Conservation (phyloP, 495 filamentous ascomycete genomes). For the Xylaria grammica region DNA sequence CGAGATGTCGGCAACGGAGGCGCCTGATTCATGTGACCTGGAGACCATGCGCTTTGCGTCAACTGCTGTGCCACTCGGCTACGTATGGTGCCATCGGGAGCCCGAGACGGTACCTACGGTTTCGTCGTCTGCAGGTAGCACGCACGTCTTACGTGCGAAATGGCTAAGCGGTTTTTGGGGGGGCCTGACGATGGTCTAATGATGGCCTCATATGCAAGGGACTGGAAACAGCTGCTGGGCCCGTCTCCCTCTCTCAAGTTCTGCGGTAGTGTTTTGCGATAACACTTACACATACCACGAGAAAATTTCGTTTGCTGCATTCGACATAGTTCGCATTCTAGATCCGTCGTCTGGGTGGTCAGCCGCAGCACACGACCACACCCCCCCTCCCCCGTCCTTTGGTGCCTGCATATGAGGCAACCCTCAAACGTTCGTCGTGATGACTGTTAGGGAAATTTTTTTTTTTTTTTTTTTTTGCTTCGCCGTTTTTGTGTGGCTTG, state of each 20-base stretch:
- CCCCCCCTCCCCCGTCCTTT: not conserved
- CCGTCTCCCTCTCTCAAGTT: not conserved
- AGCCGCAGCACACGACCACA: conserved; percentile 3
- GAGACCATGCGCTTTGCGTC: conserved; percentile 9
- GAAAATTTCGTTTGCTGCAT: not conserved
- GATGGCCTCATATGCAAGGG: conserved; percentile 14
- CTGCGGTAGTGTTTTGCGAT: not conserved
- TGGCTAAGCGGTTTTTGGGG: too few species aligned
- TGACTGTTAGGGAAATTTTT: not conserved
- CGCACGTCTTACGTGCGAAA: conserved; percentile 11
- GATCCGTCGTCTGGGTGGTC: conserved; percentile 2
- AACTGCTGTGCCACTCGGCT: not conserved
- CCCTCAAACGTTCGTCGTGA: not conserved
- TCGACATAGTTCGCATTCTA: conserved; percentile 11
- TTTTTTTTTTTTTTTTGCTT: not conserved
- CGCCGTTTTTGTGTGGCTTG: conserved; percentile 12
- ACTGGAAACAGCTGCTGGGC: conserved; percentile 2
- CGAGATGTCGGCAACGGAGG: not conserved
- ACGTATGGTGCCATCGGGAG: not conserved
- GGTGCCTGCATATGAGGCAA: conserved; percentile 15
- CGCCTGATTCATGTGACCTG: conserved; percentile 18
- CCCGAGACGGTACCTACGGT: conserved; percentile 1
- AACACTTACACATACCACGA: conserved; percentile 1
- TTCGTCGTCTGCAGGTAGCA: not conserved
- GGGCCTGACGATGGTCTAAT: not conserved